Evolutionary conservation across 2,329 filamentous ascomycete species (phyloP).

Genomic region (Sclerotiophoma versabilis): DNA sequence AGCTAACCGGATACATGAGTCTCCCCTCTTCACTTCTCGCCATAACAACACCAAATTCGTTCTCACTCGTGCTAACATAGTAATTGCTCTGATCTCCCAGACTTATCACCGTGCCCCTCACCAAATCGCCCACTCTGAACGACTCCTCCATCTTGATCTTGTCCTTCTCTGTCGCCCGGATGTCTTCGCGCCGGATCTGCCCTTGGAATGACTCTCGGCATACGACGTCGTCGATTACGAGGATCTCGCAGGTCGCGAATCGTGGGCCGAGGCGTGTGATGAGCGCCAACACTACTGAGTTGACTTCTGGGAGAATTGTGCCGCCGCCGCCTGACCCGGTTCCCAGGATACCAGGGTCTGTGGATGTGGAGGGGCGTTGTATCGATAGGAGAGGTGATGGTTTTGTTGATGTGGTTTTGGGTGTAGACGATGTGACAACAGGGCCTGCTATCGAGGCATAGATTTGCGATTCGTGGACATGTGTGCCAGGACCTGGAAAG

Average conservation of each 20-base stretch:
- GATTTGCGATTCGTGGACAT: constrained; percentile 76
- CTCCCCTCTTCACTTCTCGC: constrained; percentile 87
- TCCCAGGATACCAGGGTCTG: constrained; percentile 30
- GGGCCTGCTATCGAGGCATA: constrained; percentile 83
- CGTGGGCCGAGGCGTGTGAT: constrained; percentile 85
- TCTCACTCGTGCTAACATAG: constrained; percentile 89
- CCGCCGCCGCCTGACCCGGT: constrained; percentile 55
- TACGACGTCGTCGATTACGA: constrained; percentile 73
- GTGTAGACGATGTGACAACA: constrained; percentile 59
- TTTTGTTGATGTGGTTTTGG: constrained; percentile 58
- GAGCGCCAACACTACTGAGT: constrained; percentile 79
- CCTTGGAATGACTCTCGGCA: constrained; percentile 84
- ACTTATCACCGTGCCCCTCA: constrained; percentile 86
- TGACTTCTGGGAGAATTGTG: constrained; percentile 82
- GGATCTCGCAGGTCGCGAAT: constrained; percentile 85
- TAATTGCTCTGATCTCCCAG: constrained; percentile 94
- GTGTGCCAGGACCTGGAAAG: constrained; percentile 80
- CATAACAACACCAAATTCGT: constrained; percentile 93
- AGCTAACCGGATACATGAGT: constrained; percentile 90
- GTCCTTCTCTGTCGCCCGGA: constrained; percentile 94
- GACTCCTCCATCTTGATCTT: constrained; percentile 89
- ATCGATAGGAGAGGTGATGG: constrained; percentile 49
- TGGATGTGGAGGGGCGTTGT: constrained; percentile 26
- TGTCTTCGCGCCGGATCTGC: constrained; percentile 86
- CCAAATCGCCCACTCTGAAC: constrained; percentile 91